Evolutionary conservation across 768 basidiomycete species (phyloP), one percentile per base, ranked within the genome.

Genomic region (Rhodotorula babjevae): DNA sequence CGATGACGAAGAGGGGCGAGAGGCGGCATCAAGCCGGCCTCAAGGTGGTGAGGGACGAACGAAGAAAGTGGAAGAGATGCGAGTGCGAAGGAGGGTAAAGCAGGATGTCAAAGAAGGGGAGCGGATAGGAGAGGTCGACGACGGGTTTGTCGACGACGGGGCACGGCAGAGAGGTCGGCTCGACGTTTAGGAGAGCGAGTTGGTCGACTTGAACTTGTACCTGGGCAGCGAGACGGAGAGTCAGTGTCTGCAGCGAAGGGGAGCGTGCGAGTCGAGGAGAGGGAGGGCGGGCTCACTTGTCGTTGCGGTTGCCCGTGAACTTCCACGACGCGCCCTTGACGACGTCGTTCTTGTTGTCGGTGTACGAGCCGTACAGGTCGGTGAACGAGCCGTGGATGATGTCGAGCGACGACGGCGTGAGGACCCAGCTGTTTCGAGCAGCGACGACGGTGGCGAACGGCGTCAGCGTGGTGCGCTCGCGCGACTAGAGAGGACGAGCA

Each of bases 281-380:
- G n/a, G n/a, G n/a, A n/a, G 36, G 36, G 36, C 36, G 36, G 36
- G 36, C 36, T 36, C 36, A 36, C 63, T 63, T 36, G 33, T 27
- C 33, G 68, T 73, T 69, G 21, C 79, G 57, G 19, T 36, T 53
- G 33, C 77, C 77, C n/a, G 77, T 78, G 52, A 76, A 61, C 57
- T 49, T 25, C 77, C 77, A 78, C 27, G 21, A 36, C 5, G 53
- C 65, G 65, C 44, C n/a, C 29, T 66, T n/a, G 42, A 71, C 40
- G 29, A 63, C 56, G 47, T 58, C 53, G 57, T 66, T 66, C 72
- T 76, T 74, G 65, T 74, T 63, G 53, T 18, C 31, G 7, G 68
- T 67, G 7, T 29, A 53, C 52, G 44, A 36, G 29, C 72, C 72
- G 29, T n/a, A 70, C 2, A 76, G 36, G n/a, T 27, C 8, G 52